Evolutionary conservation across 179 eudicot genomes (phyloP).

Genomic region (Actinidia polygama): DNA sequence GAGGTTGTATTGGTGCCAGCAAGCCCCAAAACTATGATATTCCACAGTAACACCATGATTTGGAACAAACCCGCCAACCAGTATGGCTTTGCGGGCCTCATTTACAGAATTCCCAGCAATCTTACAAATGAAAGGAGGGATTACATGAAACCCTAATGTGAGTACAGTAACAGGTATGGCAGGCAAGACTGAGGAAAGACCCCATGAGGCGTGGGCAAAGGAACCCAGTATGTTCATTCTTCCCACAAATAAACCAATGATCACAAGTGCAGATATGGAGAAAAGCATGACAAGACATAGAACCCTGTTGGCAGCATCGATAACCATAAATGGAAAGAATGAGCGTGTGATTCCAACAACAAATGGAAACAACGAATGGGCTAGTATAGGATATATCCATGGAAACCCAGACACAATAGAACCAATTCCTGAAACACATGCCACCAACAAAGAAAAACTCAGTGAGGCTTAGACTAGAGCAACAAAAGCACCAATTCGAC

Average conservation of each 20-base stretch:
- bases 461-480: slow-evolving; percentile 66
- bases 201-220: slow-evolving; percentile 56
- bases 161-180: slow-evolving; percentile 74
- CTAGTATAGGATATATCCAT: slow-evolving; percentile 30
- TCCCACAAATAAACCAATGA: slow-evolving; percentile 52
- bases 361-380: slow-evolving; percentile 54
- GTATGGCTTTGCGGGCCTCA: slow-evolving; percentile 61
- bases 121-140: slow-evolving; percentile 74
- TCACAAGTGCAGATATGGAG: slow-evolving; percentile 59
- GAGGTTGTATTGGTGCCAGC: slow-evolving; percentile 42
- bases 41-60: slow-evolving; percentile 70
- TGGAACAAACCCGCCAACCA: slow-evolving; percentile 67
- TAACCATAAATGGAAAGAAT: slow-evolving; percentile 50
- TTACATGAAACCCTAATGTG: slow-evolving; percentile 79
- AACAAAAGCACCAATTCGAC: slow-evolving; percentile 51
- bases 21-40: slow-evolving; percentile 73
- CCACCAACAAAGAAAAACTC: slow-evolving; percentile 71
- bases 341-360: slow-evolving; percentile 45
- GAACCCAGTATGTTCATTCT: slow-evolving; percentile 49
- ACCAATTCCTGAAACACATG: slow-evolving; percentile 75
- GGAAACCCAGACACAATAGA: slow-evolving; percentile 61
- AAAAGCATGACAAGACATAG: slow-evolving; percentile 62
- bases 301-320: slow-evolving; percentile 59
- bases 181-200: slow-evolving; percentile 53
- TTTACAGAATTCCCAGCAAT: slow-evolving; percentile 52